Conservation (phyloP, 176 grass and related monocot species). For the Elaeis guineensis region DNA sequence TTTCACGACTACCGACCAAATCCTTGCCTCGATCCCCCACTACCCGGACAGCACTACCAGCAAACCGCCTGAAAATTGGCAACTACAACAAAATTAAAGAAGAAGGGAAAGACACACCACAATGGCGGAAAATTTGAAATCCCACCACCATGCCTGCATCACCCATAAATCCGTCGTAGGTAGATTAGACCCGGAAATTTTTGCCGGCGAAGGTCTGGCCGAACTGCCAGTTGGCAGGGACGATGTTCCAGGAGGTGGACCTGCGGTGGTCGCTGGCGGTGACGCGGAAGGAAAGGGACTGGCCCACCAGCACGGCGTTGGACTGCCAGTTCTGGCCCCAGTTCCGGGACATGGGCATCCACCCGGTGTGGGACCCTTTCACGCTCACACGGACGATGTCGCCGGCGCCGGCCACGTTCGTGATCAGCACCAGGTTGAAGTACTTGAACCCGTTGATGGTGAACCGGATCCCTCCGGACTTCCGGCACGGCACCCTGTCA, state of each 20-base stretch:
- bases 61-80: neutral
- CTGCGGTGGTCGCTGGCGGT: conserved; percentile 39
- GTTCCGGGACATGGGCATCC: conserved; percentile 49
- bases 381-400: conserved; percentile 38
- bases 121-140: neutral
- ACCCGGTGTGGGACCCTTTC: conserved; percentile 32
- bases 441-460: conserved; percentile 44
- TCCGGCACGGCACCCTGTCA: conserved; percentile 42
- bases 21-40: neutral
- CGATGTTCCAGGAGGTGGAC: conserved; percentile 47
- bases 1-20: neutral
- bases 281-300: conserved; percentile 40
- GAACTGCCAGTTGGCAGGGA: conserved; percentile 36
- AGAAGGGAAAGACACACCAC: neutral
- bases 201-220: conserved; percentile 39
- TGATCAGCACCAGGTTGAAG: conserved; percentile 59
- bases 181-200: conserved; percentile 35
- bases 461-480: conserved; percentile 36
- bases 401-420: conserved; percentile 51
- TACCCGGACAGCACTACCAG: neutral
- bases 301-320: conserved; percentile 37
- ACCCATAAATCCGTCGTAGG: neutral
- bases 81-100: neutral
- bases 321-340: conserved; percentile 67
- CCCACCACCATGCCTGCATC: neutral